Evolutionary conservation across 1,284 basidiomycete genomes (phyloP).

Genomic region (Neolentinus lepideus): DNA sequence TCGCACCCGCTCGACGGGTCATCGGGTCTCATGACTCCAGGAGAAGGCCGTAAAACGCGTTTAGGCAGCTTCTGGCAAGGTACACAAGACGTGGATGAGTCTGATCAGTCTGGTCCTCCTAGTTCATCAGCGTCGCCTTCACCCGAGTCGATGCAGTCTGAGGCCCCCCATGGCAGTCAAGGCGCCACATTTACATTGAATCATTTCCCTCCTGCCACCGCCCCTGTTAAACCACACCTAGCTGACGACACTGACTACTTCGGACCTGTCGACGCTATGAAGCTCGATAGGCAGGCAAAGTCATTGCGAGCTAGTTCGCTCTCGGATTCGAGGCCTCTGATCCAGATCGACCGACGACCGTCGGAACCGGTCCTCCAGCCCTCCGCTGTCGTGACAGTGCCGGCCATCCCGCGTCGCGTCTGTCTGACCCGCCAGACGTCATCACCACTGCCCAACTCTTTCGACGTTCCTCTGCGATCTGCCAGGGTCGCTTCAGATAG

Average conservation of each 20-base stretch:
- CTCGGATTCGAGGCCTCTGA: neutral
- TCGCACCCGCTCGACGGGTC: conserved; percentile 35
- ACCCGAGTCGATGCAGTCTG: neutral
- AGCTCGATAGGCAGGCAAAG: conserved; percentile 1
- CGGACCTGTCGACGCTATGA: conserved; percentile 10
- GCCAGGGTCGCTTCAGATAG: conserved; percentile 31
- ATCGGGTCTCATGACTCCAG: conserved; percentile 33
- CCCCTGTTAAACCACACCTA: conserved; percentile 13
- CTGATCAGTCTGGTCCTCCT: conserved; percentile 9
- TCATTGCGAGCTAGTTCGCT: neutral
- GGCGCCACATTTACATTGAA: neutral
- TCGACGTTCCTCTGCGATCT: conserved; percentile 30
- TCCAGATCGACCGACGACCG: conserved; percentile 14
- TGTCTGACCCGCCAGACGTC: conserved; percentile 54
- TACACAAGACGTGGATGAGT: conserved; percentile 37
- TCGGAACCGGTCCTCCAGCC: conserved; percentile 19
- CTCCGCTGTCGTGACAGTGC: conserved; percentile 23
- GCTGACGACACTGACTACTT: conserved; percentile 24
- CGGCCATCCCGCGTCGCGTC: conserved; percentile 40
- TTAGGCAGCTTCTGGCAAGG: conserved; percentile 69
- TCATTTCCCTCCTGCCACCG: conserved; percentile 19
- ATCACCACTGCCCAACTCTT: conserved; percentile 44
- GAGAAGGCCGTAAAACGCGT: conserved; percentile 43
- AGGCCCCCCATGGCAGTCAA: neutral
- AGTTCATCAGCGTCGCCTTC: conserved; percentile 1